Conservation (phyloP, 2,329 filamentous ascomycete genomes). For the Alternaria brassicae region DNA sequence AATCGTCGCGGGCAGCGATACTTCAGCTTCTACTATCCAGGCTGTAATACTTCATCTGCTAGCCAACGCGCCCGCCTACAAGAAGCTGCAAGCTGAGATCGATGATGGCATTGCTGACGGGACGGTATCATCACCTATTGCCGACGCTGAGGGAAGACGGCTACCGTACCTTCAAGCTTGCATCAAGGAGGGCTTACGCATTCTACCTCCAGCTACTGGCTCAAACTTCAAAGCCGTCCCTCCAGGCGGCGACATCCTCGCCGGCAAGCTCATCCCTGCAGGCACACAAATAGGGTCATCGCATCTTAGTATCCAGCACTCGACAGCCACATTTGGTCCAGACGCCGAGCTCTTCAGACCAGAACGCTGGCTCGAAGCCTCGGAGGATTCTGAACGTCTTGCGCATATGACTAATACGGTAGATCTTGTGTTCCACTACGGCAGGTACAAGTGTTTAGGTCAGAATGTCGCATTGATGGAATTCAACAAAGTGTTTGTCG, state of each 20-base stretch:
- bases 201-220: conserved; percentile 26
- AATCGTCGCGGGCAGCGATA: conserved; percentile 64
- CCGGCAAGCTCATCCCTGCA: conserved; percentile 28
- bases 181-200: conserved; percentile 43
- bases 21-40: conserved; percentile 62
- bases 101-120: conserved; percentile 47
- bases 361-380: conserved; percentile 25
- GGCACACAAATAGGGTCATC: conserved; percentile 32
- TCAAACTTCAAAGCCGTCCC: conserved; percentile 49
- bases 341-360: conserved; percentile 30
- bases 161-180: conserved; percentile 42
- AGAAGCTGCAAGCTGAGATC: conserved; percentile 56
- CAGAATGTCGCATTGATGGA: conserved; percentile 37
- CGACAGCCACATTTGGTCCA: conserved; percentile 25
- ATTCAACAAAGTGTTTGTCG: conserved; percentile 43
- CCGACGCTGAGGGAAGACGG: conserved; percentile 22
- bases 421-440: conserved; percentile 38
- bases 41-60: conserved; percentile 60
- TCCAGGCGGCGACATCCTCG: conserved; percentile 23
- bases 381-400: conserved; percentile 40
- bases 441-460: conserved; percentile 36
- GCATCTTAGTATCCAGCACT: conserved; percentile 16
- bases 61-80: conserved; percentile 55
- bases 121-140: conserved; percentile 51
- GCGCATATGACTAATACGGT: conserved; percentile 33